Percentiles rank a stretch among this genome's conserved stretches.
These are phyloP conservation scores for Phaeophleospora eucalypticola DNA, from an alignment of 2,329 filamentous ascomycete genomes.

Conservation along the genomic window DNA sequence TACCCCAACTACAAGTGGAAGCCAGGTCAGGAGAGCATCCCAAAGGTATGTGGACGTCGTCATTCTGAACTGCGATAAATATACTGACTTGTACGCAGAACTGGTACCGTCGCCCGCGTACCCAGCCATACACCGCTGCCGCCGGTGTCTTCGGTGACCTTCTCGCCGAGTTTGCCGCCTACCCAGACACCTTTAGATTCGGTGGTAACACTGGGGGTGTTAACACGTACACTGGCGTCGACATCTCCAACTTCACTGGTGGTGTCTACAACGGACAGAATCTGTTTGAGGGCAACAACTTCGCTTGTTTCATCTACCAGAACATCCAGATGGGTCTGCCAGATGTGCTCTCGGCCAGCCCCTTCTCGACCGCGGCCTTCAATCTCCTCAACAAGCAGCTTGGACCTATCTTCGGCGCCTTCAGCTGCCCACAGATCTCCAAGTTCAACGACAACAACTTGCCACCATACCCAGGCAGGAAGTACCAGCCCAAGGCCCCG, in stretches of 20 bases:
- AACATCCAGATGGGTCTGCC: constrained; percentile 33
- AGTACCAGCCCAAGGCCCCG: not conserved
- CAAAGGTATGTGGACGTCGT: constrained; percentile 8
- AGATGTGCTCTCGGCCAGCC: constrained; percentile 20
- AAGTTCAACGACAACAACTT: constrained; percentile 11
- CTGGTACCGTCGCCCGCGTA: constrained; percentile 21
- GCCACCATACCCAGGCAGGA: not conserved
- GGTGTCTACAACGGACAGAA: constrained; percentile 39
- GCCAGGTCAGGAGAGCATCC: constrained; percentile 22
- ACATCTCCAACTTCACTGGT: constrained; percentile 35
- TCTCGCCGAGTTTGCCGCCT: constrained; percentile 12
- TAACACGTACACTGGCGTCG: constrained; percentile 35
- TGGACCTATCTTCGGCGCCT: constrained; percentile 1
- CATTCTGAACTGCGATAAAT: not conserved
- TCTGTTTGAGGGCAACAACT: constrained; percentile 15
- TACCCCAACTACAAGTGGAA: constrained; percentile 17
- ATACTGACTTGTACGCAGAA: constrained; percentile 32
- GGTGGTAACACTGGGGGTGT: constrained; percentile 34
- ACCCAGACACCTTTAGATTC: constrained; percentile 19
- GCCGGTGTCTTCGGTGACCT: constrained; percentile 16
- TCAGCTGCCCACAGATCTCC: constrained; percentile 11
- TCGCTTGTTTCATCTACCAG: constrained; percentile 22
- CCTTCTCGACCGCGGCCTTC: not conserved
- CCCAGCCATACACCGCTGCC: constrained; percentile 17
- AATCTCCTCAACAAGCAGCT: constrained; percentile 8